Conservation (phyloP, 1,284 basidiomycete species). For the Mrakiaceae sp. region DNA sequence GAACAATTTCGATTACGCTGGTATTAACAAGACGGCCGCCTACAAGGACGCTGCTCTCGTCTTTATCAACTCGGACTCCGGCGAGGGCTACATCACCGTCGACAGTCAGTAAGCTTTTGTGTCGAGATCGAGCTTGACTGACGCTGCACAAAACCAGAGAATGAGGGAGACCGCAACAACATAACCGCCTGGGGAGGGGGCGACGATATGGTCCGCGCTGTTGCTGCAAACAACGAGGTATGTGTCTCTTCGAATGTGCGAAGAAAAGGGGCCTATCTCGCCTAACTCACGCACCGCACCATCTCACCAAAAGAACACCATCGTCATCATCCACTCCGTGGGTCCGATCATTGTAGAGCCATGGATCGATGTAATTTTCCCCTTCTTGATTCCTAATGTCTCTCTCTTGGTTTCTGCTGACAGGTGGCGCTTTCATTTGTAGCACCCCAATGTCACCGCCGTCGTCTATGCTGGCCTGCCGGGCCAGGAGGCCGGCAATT, state of each 20-base stretch:
- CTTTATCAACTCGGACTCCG: slow-evolving; percentile 60
- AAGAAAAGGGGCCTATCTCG: no score
- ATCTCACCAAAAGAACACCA: slow-evolving; percentile 47
- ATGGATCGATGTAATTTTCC: slow-evolving; percentile 51
- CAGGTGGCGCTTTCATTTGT: neutral
- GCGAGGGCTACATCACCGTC: slow-evolving; percentile 62
- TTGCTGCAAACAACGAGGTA: slow-evolving; percentile 26
- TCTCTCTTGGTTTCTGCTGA: no score
- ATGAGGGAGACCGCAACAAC: slow-evolving; percentile 66
- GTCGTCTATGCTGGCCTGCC: slow-evolving; percentile 47
- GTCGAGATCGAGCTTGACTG: no score
- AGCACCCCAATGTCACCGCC: slow-evolving; percentile 47
- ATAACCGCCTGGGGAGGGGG: slow-evolving; percentile 68
- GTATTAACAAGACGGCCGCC: slow-evolving; percentile 43
- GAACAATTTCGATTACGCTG: slow-evolving; percentile 50
- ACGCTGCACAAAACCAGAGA: slow-evolving; percentile 23
- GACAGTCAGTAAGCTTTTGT: slow-evolving; percentile 37
- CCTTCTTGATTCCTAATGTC: neutral
- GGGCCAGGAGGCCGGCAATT: slow-evolving; percentile 66
- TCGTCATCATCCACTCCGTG: slow-evolving; percentile 68
- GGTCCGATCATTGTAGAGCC: slow-evolving; percentile 59
- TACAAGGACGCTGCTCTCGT: slow-evolving; percentile 55
- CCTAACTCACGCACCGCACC: slow-evolving; percentile 16
- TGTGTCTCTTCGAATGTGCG: neutral
- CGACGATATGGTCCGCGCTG: slow-evolving; percentile 39